Conservation (phyloP, 2,329 filamentous ascomycete genomes). For the Zymoseptoria passerinii region DNA sequence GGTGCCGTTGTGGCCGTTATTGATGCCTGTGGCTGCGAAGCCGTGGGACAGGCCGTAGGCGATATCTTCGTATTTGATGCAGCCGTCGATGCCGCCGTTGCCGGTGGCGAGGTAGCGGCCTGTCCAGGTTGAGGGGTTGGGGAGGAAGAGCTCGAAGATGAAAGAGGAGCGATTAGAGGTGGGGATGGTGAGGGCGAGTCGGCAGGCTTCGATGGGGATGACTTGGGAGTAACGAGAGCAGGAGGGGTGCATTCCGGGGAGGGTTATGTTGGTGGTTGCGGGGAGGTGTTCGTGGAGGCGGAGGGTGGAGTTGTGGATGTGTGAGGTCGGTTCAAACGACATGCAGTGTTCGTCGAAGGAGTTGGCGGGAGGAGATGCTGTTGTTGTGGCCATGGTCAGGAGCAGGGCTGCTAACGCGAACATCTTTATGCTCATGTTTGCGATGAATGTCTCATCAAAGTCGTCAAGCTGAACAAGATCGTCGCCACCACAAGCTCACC, state of each 20-base stretch:
- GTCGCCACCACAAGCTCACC: neutral
- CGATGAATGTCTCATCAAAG: neutral
- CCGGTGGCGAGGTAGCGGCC: constrained; percentile 29
- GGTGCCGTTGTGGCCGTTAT: constrained; percentile 38
- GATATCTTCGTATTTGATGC: constrained; percentile 31
- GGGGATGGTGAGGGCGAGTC: constrained; percentile 33
- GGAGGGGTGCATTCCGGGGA: constrained; percentile 25
- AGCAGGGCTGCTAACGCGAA: neutral
- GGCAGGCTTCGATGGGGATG: constrained; percentile 33
- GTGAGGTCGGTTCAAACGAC: neutral
- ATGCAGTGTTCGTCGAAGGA: neutral
- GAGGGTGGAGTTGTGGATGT: constrained; percentile 17
- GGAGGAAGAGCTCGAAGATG: constrained; percentile 38
- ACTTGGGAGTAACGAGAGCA: constrained; percentile 30
- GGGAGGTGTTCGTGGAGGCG: constrained; percentile 20
- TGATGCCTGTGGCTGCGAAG: constrained; percentile 34
- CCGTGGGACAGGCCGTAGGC: constrained; percentile 33
- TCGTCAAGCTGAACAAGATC: neutral
- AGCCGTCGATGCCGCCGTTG: constrained; percentile 36
- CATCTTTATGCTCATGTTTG: neutral
- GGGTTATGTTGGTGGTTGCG: constrained; percentile 23
- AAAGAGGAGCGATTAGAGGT: constrained; percentile 35
- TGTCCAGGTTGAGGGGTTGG: constrained; percentile 31
- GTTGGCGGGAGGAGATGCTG: neutral
- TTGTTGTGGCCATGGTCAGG: neutral